Evolutionary conservation across 108 stramenopile genomes (phyloP), one percentile per base, ranked within the genome.

Genomic region (Hondaea fermentalgiana): DNA sequence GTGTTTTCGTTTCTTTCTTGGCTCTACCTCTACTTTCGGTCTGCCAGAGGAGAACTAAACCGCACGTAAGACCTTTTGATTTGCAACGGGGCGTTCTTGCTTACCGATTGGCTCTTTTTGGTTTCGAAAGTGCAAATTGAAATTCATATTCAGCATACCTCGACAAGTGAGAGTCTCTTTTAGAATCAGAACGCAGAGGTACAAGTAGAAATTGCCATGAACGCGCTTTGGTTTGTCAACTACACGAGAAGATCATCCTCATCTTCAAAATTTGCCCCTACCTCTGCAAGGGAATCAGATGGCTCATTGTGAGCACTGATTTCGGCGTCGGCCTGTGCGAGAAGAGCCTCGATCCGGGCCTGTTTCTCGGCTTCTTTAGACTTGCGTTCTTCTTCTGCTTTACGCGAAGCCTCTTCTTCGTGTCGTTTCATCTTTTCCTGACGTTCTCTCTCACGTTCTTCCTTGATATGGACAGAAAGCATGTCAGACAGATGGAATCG

Each of bases 401-500:
- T 57, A 8, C 42, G 23, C 28, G 35, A n/a, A 8, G 58, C 57
- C 87, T 87, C 87, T n/a, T 87, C 57, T 29, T 87, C 87, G 43
- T 87, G 87, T 10, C 87, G 87, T 29, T 59, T 59, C 23, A 87
- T 16, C 4, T 59, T 57, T 58, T 57, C 57, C 17, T 87, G 57
- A 19, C 87, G 87, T 58, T 87, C 87, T 21, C 57, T 6, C 57
- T 87, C 57, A 1, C 87, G 55, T 29, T 87, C 57, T 5, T 59
- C 57, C 28, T 58, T 91, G 51, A 90, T 72, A 53, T 90, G 90
- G 16, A 90, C 89, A 23, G 90, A 90, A 10, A 90, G 42, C 88
- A 91, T 91, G 47, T 91, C 91, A 4, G 88, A 88, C 28, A 83
- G 29, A 60, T 91, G 91, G 53, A 91, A 91, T 35, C 88, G 72